Evolutionary conservation across 202 grass and related monocot genomes (phyloP).

Genomic region (Musa balbisiana): DNA sequence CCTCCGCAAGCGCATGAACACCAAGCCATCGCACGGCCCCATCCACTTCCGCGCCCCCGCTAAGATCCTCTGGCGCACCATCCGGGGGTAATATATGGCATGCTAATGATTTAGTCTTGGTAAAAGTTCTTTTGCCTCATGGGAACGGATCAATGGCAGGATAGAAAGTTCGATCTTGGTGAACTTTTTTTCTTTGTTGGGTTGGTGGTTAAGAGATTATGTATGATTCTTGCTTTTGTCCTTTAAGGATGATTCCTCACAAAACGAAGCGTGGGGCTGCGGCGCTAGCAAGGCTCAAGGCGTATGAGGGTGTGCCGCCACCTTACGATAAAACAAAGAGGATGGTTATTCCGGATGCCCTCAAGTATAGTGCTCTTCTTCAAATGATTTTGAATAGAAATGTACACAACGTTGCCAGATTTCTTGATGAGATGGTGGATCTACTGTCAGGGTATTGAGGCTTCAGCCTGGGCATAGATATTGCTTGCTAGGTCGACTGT

Average conservation of each 20-base stretch:
- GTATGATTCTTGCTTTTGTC: not conserved
- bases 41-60: slow-evolving; percentile 90
- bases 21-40: slow-evolving; percentile 92
- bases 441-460: slow-evolving; percentile 62
- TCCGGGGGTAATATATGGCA: slow-evolving; percentile 49
- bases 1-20: slow-evolving; percentile 98
- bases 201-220: not conserved
- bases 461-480: slow-evolving; percentile 83
- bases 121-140: not conserved
- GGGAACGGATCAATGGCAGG: too few relatives aligned
- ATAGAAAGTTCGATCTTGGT: not conserved
- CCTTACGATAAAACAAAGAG: slow-evolving; percentile 85
- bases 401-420: not conserved
- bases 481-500: slow-evolving; percentile 69
- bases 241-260: slow-evolving; percentile 78
- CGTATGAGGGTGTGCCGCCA: slow-evolving; percentile 73
- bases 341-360: slow-evolving; percentile 77
- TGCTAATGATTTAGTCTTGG: not conserved
- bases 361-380: slow-evolving; percentile 39
- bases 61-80: slow-evolving; percentile 96
- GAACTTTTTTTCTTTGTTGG: not conserved
- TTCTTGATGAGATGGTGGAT: not conserved
- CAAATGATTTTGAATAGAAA: not conserved
- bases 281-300: slow-evolving; percentile 73
- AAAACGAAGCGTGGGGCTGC: slow-evolving; percentile 86